Conservation (phyloP, 2,329 filamentous ascomycete genomes). For the Aurifilum marmelostoma region DNA sequence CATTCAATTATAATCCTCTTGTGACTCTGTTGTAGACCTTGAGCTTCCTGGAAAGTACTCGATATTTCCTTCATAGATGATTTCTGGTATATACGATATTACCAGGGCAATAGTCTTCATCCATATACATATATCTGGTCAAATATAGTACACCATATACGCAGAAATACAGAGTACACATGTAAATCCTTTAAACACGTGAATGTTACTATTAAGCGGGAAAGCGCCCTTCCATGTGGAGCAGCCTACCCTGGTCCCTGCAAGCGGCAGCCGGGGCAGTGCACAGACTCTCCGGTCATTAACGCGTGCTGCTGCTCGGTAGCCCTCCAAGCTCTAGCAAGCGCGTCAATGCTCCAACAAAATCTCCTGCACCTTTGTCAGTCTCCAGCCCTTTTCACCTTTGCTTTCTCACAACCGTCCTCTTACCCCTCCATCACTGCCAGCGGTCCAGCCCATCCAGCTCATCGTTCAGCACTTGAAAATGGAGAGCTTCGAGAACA, state of each 20-base stretch:
- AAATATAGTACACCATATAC: not conserved
- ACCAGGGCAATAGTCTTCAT: not conserved
- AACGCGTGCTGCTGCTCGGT: not conserved
- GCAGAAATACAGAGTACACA: too few relatives aligned
- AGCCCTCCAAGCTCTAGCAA: conserved; percentile 9
- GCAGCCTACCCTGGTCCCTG: conserved; percentile 8
- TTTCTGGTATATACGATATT: not conserved
- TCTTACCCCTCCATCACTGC: not conserved
- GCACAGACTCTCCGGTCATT: conserved; percentile 7
- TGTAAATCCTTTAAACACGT: too few relatives aligned
- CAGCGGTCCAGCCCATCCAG: not conserved
- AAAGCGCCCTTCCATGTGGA: not conserved
- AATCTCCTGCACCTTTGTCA: conserved; percentile 3
- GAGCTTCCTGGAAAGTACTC: too few relatives aligned
- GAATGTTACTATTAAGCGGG: not conserved
- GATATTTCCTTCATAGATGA: too few relatives aligned
- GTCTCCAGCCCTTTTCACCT: not conserved
- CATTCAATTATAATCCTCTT: not conserved
- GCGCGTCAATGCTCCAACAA: conserved; percentile 8
- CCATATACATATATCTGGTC: not conserved
- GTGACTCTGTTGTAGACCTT: not conserved
- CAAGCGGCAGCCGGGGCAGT: not conserved
- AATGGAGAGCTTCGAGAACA: conserved; percentile 90
- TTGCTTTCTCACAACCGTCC: not conserved
- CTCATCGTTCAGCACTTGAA: not conserved